phyloP scores from a whole-genome alignment of 2,329 filamentous ascomycete genomes.

The Orbilia ellipsospora region DNA sequence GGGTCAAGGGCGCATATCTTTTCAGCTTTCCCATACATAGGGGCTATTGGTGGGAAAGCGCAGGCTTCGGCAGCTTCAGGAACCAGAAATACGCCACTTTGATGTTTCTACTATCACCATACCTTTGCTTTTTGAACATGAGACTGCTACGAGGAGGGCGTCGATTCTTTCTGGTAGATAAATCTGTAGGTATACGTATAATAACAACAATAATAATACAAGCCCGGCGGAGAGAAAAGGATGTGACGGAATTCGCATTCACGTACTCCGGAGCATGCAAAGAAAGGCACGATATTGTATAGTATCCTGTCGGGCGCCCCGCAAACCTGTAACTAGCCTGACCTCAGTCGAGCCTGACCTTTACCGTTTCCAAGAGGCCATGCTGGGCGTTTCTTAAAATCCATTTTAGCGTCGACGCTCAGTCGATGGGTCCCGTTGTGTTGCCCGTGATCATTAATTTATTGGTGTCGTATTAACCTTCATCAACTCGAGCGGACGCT shows the following conservation, averaged over 20 bases:
- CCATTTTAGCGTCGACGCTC: constrained; percentile 36
- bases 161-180: too few relatives aligned
- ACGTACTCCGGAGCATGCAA: neutral
- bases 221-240: neutral
- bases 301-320: constrained; percentile 1
- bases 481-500: too few relatives aligned
- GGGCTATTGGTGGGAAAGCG: constrained; percentile 7
- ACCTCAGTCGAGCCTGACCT: neutral
- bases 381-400: constrained; percentile 16
- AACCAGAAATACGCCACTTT: constrained; percentile 10
- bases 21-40: neutral
- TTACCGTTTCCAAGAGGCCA: constrained; percentile 39
- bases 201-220: neutral
- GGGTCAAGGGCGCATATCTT: constrained; percentile 26
- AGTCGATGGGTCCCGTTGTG: constrained; percentile 41
- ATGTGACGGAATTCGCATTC: neutral
- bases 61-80: constrained; percentile 15
- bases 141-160: too few relatives aligned
- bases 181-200: neutral
- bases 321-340: constrained; percentile 39
- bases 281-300: too few relatives aligned
- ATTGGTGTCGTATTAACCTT: too few relatives aligned
- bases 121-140: too few relatives aligned
- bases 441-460: constrained; percentile 39
- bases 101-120: too few relatives aligned